Conservation (phyloP, 2,329 filamentous ascomycete genomes). For the Helminthosporium solani region DNA sequence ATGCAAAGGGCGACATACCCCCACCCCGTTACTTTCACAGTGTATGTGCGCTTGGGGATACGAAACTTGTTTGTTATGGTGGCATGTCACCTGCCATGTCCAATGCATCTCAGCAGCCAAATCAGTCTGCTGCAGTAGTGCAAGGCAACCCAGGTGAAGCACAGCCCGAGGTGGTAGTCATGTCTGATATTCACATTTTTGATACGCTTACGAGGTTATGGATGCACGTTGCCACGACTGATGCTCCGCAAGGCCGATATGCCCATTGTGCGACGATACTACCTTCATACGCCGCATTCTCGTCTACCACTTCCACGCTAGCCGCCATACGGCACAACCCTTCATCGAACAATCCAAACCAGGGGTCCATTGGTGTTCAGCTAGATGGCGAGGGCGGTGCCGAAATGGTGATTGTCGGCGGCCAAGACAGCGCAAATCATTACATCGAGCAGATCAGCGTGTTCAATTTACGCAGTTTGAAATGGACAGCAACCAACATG, state of each 20-base stretch:
- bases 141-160: conserved; percentile 55
- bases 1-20: conserved; percentile 80
- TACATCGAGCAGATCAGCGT: conserved; percentile 99
- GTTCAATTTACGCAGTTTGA: conserved; percentile 91
- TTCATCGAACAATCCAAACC: conserved; percentile 76
- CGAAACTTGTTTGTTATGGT: conserved; percentile 95
- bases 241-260: conserved; percentile 89
- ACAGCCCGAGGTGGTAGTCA: conserved; percentile 87
- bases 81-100: conserved; percentile 99
- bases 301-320: conserved; percentile 77
- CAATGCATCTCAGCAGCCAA: conserved; percentile 58
- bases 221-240: conserved; percentile 78
- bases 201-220: conserved; percentile 80
- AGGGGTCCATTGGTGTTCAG: conserved; percentile 82
- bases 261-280: conserved; percentile 94
- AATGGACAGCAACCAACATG: conserved; percentile 88
- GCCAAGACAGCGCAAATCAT: conserved; percentile 95
- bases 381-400: conserved; percentile 90
- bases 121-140: conserved; percentile 37
- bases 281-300: conserved; percentile 83
- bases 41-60: conserved; percentile 88
- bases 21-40: conserved; percentile 96
- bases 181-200: conserved; percentile 97
- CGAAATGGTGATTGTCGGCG: conserved; percentile 96
- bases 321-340: conserved; percentile 91